Base-by-base conservation (phyloP, 164 flowering plant species). In the Annona cherimola region DNA sequence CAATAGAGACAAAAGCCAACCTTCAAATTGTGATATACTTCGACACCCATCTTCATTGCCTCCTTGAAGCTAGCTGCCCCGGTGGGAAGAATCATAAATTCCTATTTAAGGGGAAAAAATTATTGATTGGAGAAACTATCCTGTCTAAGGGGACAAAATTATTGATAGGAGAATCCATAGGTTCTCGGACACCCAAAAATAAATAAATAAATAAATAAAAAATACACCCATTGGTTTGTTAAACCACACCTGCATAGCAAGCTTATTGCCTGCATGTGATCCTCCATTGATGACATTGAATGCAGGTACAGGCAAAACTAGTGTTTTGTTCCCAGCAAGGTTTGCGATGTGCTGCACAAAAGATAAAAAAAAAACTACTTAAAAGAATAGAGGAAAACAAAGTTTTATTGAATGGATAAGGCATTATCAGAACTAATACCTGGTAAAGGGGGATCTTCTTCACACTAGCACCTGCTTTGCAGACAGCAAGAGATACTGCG, bases 41-140 rank as follows among this genome's bases (percentile, higher is more conserved):
- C 86, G 14, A 80, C 84, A 69, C 86, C 84, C 84, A 83, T 83
- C 77, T 83, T 83, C 84, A 83, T 83, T 68, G 86, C 84, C 73
- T 83, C 86, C 69, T 74, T 79, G 74, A 83, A 83, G 65, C 81
- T 78, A 61, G 84, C 78, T 14, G 86, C 86, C 26, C 86, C 86
- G 46, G 78, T 80, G 67, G 86, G 86, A 66, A 83, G 86, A 71
- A 83, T 83, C 86, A 83, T 83, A 68, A 83, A 83, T 68, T 83
- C 84, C 86, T 83, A 57, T 12, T 63, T 9, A 41, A 79, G 7
- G 46, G 20, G 44, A n/a, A 20, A 20, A 64, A 4, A 5, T 18
- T 4, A 35, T 16, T 14, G 16, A 8, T n/a, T 1, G 9, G 5
- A 67, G 20, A 46, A 3, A 20, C 5, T 43, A 2, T 11, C 50